Percentiles rank a stretch among this genome's conserved stretches.
These are phyloP conservation scores for Buddleja alternifolia DNA, from an alignment of 257 asterid species.

Conservation along the genomic window DNA sequence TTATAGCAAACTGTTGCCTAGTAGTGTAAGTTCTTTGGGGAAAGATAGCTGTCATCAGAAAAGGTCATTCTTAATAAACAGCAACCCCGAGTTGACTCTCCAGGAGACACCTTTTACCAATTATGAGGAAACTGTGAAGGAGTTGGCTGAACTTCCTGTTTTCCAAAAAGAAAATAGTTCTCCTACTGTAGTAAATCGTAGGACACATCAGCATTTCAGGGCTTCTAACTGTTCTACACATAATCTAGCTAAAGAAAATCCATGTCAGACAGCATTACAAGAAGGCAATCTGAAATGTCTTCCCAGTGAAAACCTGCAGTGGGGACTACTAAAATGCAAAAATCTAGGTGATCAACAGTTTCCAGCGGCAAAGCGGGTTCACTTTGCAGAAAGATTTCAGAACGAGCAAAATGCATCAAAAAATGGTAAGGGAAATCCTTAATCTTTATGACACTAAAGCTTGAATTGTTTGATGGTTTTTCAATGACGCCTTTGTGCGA, in stretches of 20 bases:
- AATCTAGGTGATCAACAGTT: constrained; percentile 33
- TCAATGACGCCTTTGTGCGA: constrained; percentile 21
- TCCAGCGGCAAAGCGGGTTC: constrained; percentile 56
- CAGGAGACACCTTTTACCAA: constrained; percentile 26
- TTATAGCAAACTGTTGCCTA: constrained; percentile 45
- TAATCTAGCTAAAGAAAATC: constrained; percentile 38
- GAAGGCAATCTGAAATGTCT: constrained; percentile 34
- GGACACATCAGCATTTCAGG: constrained; percentile 30
- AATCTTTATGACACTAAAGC: constrained; percentile 23
- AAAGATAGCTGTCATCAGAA: constrained; percentile 33
- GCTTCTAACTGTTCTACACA: constrained; percentile 30
- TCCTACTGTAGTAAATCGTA: constrained; percentile 31
- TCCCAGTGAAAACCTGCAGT: constrained; percentile 31
- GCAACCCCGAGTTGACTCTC: constrained; percentile 35
- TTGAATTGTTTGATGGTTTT: constrained; percentile 27
- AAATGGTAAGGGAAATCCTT: constrained; percentile 47
- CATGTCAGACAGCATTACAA: constrained; percentile 33
- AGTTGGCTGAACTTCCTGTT: constrained; percentile 33
- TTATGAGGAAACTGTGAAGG: constrained; percentile 31
- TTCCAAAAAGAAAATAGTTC: constrained; percentile 35
- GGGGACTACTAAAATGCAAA: constrained; percentile 29
- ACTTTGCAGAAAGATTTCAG: constrained; percentile 49
- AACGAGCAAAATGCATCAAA: constrained; percentile 41
- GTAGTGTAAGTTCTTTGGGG: constrained; percentile 27
- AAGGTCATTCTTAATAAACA: constrained; percentile 30